Conservation (phyloP, 2,329 filamentous ascomycete genomes). For the Teratosphaeria destructans region DNA sequence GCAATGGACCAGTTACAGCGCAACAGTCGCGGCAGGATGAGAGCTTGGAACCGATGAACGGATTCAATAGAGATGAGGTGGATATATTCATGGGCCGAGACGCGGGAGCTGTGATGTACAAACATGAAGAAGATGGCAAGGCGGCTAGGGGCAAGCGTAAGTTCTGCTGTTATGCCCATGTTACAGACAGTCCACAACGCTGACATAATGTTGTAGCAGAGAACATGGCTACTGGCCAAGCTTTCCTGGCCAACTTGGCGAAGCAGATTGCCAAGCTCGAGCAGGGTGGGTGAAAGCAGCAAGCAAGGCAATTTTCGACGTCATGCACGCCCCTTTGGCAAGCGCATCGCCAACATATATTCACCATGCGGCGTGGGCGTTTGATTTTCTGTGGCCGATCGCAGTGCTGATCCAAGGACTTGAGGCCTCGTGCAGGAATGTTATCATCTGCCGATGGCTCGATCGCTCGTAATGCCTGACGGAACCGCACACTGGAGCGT, state of each 20-base stretch:
- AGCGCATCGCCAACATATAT: neutral
- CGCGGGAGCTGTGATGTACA: constrained; percentile 16
- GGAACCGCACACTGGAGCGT: too few species aligned
- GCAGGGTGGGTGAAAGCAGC: constrained; percentile 13
- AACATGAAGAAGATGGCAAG: constrained; percentile 4
- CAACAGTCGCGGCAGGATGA: constrained; percentile 20
- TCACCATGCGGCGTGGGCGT: too few species aligned
- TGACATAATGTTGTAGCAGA: constrained; percentile 12
- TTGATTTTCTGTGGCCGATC: too few species aligned
- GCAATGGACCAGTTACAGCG: constrained; percentile 9
- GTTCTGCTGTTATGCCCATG: constrained; percentile 32
- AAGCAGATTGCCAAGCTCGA: constrained; percentile 35
- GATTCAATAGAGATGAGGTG: constrained; percentile 36
- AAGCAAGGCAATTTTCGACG: neutral
- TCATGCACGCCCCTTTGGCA: neutral
- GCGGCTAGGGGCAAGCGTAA: constrained; percentile 22
- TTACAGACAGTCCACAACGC: neutral
- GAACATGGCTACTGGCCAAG: constrained; percentile 34
- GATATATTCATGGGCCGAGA: constrained; percentile 33
- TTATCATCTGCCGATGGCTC: too few species aligned
- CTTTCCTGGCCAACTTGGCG: constrained; percentile 36
- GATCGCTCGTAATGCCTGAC: too few species aligned
- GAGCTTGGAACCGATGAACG: constrained; percentile 13
- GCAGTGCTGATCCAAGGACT: too few species aligned
- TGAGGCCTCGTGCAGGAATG: too few species aligned